These are phyloP conservation scores for Chrysoporthe austroafricana DNA, from an alignment of 2,329 filamentous ascomycete species.

Conservation along the genomic window DNA sequence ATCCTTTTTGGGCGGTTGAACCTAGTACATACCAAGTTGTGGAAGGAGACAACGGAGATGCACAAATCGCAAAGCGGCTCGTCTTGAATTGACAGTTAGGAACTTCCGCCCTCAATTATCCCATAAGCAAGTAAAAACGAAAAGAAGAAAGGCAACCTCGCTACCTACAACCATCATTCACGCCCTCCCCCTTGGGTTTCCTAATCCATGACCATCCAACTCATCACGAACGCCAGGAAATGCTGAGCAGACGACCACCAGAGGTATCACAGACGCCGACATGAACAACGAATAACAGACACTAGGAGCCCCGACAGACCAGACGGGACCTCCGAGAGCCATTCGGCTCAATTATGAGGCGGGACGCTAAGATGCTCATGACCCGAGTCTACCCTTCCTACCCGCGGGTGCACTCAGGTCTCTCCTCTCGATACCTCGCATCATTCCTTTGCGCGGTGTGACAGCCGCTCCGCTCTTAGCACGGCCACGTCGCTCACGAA, in stretches of 20 bases:
- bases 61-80: neutral
- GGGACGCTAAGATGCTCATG: neutral
- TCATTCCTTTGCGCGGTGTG: constrained; percentile 64
- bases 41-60: neutral
- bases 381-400: constrained; percentile 25
- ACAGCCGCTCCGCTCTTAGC: constrained; percentile 69
- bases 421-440: constrained; percentile 52
- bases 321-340: neutral
- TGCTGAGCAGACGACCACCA: constrained; percentile 12
- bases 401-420: constrained; percentile 51
- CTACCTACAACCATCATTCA: constrained; percentile 10
- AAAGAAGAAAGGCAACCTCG: neutral
- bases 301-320: neutral
- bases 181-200: neutral
- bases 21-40: neutral
- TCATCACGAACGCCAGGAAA: constrained; percentile 25
- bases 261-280: constrained; percentile 5
- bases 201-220: constrained; percentile 3
- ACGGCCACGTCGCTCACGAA: constrained; percentile 71
- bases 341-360: neutral
- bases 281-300: neutral
- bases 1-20: constrained; percentile 57
- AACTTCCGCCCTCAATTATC: constrained; percentile 1
- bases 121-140: neutral
- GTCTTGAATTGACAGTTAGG: neutral